These are phyloP conservation scores for Crassisporium funariophilum DNA, from an alignment of 768 basidiomycete genomes.

Conservation along the genomic window DNA sequence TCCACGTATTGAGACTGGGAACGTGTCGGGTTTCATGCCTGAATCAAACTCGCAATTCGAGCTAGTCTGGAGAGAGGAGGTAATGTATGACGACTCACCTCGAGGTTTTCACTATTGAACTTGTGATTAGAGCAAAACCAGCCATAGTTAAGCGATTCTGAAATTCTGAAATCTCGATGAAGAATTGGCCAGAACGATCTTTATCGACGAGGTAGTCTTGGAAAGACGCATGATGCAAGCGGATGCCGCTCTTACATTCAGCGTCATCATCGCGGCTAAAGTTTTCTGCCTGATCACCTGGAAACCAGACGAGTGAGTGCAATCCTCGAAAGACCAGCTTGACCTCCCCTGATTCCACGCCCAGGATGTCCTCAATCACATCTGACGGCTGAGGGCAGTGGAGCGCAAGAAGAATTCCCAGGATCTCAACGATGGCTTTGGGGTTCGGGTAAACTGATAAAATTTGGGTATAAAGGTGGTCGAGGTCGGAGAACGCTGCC, in stretches of 20 bases:
- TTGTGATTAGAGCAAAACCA: constrained; percentile 6
- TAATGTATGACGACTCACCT: constrained; percentile 9
- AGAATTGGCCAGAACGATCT: constrained; percentile 8
- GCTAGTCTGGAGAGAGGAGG: too few relatives aligned
- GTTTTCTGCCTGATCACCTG: constrained; percentile 7
- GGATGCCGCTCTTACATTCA: constrained; percentile 12
- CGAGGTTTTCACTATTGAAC: constrained; percentile 5
- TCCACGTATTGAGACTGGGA: constrained; percentile 10
- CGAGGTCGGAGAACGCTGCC: constrained; percentile 10
- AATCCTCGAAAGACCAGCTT: constrained; percentile 8
- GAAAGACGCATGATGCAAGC: constrained; percentile 14
- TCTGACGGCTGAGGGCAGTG: constrained; percentile 12
- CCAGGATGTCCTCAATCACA: constrained; percentile 15
- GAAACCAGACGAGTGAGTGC: constrained; percentile 12
- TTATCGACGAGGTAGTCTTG: constrained; percentile 14
- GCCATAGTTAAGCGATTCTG: constrained; percentile 5
- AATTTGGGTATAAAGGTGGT: constrained; percentile 14
- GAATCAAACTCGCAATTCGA: not conserved
- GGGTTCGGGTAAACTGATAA: constrained; percentile 5
- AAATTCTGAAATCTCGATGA: constrained; percentile 1
- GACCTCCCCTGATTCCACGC: constrained; percentile 2
- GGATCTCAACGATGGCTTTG: constrained; percentile 3
- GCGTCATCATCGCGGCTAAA: constrained; percentile 5
- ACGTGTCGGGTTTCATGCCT: not conserved
- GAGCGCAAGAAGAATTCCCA: constrained; percentile 8